Percentiles rank a stretch among this genome's conserved stretches.
These are phyloP conservation scores for Pezicula neosporulosa DNA, from an alignment of 2,329 filamentous ascomycete genomes.

Conservation along the genomic window DNA sequence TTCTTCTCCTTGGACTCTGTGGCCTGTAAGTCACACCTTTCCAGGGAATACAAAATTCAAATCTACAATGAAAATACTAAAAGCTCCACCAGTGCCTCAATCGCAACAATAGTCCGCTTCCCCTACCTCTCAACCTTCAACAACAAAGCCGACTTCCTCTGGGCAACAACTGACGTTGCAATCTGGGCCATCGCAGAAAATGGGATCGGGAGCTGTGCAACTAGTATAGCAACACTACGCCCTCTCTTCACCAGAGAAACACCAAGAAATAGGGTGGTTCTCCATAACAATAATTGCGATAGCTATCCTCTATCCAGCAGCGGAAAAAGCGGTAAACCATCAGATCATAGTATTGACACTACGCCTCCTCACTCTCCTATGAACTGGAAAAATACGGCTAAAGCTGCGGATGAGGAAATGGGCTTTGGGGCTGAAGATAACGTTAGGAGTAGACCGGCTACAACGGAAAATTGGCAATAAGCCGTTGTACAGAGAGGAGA, in stretches of 20 bases:
- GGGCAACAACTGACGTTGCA: constrained; percentile 31
- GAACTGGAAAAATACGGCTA: too few species aligned
- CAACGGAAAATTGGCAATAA: too few species aligned
- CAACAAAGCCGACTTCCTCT: constrained; percentile 29
- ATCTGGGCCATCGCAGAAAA: constrained; percentile 36
- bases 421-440: too few species aligned
- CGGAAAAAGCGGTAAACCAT: too few species aligned
- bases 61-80: neutral
- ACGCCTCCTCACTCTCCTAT: too few species aligned
- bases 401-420: too few species aligned
- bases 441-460: too few species aligned
- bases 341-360: too few species aligned
- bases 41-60: neutral
- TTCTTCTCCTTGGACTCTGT: constrained; percentile 19
- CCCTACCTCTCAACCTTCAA: constrained; percentile 32
- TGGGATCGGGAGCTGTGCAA: constrained; percentile 31
- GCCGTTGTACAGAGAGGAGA: too few species aligned
- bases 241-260: constrained; percentile 16
- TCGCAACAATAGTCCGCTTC: constrained; percentile 34
- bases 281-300: too few species aligned
- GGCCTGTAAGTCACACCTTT: constrained; percentile 25
- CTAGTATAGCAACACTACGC: constrained; percentile 31
- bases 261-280: too few species aligned
- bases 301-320: too few species aligned
- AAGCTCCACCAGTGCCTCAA: constrained; percentile 24